Percentiles rank a stretch among this genome's conserved stretches.
Conservation (phyloP, 1,284 basidiomycete genomes). For the Ganoderma lingzhi region DNA sequence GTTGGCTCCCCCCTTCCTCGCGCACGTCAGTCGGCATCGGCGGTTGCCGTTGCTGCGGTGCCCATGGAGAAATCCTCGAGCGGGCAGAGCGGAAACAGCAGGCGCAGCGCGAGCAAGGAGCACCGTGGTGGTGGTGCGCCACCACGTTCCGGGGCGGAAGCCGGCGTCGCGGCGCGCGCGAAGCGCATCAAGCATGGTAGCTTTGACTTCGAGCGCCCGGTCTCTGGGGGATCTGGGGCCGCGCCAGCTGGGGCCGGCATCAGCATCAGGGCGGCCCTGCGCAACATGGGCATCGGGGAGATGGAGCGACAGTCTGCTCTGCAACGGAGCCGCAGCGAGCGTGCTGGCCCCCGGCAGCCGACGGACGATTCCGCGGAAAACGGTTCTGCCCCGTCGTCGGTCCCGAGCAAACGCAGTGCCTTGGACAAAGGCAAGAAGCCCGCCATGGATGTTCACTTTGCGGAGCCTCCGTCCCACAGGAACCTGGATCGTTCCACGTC, state of each 20-base stretch:
- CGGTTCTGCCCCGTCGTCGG: slow-evolving; percentile 15
- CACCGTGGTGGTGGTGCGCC: slow-evolving; percentile 23
- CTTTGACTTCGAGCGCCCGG: slow-evolving; percentile 74
- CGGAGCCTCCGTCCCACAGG: slow-evolving; percentile 27
- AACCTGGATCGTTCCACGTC: slow-evolving; percentile 15
- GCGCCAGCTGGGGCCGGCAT: slow-evolving; percentile 17
- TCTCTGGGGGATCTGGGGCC: slow-evolving; percentile 31
- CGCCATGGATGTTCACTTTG: slow-evolving; percentile 30
- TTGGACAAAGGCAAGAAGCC: slow-evolving; percentile 32
- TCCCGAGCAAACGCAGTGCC: slow-evolving; percentile 10
- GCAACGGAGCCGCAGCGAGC: slow-evolving; percentile 33
- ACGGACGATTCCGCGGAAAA: slow-evolving; percentile 21
- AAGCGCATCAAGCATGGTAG: slow-evolving; percentile 64
- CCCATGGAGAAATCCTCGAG: slow-evolving; percentile 41
- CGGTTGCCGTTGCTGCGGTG: slow-evolving; percentile 29
- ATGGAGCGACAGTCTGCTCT: slow-evolving; percentile 21
- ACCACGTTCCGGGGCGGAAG: slow-evolving; percentile 23
- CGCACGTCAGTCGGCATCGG: slow-evolving; percentile 33
- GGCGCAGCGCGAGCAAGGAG: slow-evolving; percentile 36
- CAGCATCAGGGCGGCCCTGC: slow-evolving; percentile 34
- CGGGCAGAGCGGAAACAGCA: slow-evolving; percentile 37
- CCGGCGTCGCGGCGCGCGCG: slow-evolving; percentile 34
- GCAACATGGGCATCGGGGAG: slow-evolving; percentile 33
- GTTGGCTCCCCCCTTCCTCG: slow-evolving; percentile 42
- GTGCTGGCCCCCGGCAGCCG: slow-evolving; percentile 19